Base-by-base conservation (phyloP, 805 yeast genomes). In the Starmera dryadoides region DNA sequence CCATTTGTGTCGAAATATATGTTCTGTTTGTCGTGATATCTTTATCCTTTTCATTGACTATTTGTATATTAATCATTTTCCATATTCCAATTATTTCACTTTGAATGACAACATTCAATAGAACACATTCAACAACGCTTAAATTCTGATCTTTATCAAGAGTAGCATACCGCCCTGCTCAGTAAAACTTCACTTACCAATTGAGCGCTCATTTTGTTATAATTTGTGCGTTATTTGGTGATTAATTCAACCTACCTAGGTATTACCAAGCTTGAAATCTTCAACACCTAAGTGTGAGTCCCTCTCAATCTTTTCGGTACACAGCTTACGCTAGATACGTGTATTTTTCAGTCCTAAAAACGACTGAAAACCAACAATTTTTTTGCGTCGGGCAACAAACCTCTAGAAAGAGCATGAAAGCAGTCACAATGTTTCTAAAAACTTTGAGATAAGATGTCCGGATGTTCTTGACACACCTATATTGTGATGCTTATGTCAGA, bases 171-270 rank as follows among this genome's bases (percentile, higher is more conserved):
- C 4, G 9, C 28, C n/a, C 28, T 12, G n/a, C 28, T 25, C 28
- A 6, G 21, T 6, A 6, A 32, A 7, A 10, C 17, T 8, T 23
- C 44, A 55, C 60, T 46, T 45, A 55, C 60, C 49, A 54, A 50
- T 55, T 54, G 60, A 47, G 60, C 56, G 51, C 55, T 53, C 60
- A 55, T 55, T 50, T 50, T 45, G 48, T 45, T 44, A 41, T 46
- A 41, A 33, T 44, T 33, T 46, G 44, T 33, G 14, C 21, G 36
- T 38, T 26, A 28, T 33, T 21, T 30, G 19, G 18, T 36, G 34
- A 19, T 10, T 21, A 26, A 35, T 18, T 39, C 32, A 30, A 30
- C 19, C 19, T 8, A 17, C n/a, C 32, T 25, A 25, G 28, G 28
- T 25, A 8, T 25, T 25, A 8, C 28, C 28, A 25, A 25, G 32